Evolutionary conservation across 352 stramenopile genomes (phyloP), one percentile per base, ranked within the genome.

Genomic region (Phytophthora constricta): DNA sequence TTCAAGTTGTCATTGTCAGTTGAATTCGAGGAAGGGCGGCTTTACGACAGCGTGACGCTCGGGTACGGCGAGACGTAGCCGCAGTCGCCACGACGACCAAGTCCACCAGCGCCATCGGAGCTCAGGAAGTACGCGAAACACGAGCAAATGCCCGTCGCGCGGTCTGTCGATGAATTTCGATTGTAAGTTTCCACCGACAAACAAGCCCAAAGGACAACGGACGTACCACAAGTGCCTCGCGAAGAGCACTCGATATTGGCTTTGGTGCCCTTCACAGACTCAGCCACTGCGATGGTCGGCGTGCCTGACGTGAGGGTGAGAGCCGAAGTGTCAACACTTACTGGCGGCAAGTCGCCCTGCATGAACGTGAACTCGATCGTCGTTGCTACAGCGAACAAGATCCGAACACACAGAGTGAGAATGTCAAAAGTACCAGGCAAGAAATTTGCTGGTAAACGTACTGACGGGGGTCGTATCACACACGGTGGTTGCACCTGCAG

Each of bases 51-150:
- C 31, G 77, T 43, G 9, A 82, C 62, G 47, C 55, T 87, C 27
- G 79, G 78, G 54, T 91, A 94, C 11, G 84, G 82, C 10, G 87
- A 83, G 14, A 88, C 68, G 68, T 96, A 97, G 11, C 95, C 92
- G 71, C 96, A 98, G 72, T 99, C 95, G 39, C 94, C 95, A 19
- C 92, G 82, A 28, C 78, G 81, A 16, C 93, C 93, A 25, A 83
- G 61, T 33, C 84, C 86, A 16, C 89, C 92, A 51, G 76, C 72
- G 26, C 88, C 86, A 39, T 96, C 81, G 4, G 84, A 93, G 68
- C 77, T 90, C 39, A 87, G 62, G 71, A 91, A 96, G 56, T 86
- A 86, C 48, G 80, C 63, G 68, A 84, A 96, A 72, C 88, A 96
- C 42, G 71, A 65, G 65, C 88, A 96, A 33, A 80, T 55, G 11